These are phyloP conservation scores for Pilaira anomala DNA, from an alignment of 192 early-diverging fungal species.

Conservation along the genomic window DNA sequence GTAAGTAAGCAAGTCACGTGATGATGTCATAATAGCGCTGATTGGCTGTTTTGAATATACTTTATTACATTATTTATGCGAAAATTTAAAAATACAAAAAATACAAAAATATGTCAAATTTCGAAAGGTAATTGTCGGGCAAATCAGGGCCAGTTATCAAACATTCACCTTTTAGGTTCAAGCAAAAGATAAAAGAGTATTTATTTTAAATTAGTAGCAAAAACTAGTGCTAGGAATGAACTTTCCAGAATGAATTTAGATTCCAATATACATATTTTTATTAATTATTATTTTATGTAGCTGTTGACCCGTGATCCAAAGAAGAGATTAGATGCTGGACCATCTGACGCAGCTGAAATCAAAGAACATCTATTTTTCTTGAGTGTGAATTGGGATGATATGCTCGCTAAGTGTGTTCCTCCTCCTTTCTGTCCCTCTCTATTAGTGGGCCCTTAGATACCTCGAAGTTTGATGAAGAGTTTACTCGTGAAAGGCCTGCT, in stretches of 20 bases:
- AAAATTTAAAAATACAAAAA: background rate
- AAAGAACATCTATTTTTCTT: constrained; percentile 93
- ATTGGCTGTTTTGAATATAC: too few species aligned
- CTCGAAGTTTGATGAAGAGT: constrained; percentile 98
- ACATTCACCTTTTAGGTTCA: too few species aligned
- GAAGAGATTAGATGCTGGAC: constrained; percentile 79
- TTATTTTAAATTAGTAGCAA: too few species aligned
- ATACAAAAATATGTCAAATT: background rate
- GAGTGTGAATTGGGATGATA: constrained; percentile 94
- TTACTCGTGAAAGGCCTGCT: constrained; percentile 91
- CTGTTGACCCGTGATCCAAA: constrained; percentile 86
- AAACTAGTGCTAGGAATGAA: too few species aligned
- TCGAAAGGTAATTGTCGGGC: too few species aligned
- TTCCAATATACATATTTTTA: background rate
- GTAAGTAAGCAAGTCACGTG: background rate
- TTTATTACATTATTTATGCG: too few species aligned
- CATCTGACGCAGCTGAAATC: constrained; percentile 88
- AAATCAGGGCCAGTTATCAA: too few species aligned
- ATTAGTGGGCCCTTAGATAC: constrained; percentile 75
- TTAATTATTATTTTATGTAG: constrained; percentile 32
- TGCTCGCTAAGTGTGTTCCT: constrained; percentile 80
- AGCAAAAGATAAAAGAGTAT: too few species aligned
- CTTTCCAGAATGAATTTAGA: background rate
- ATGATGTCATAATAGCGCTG: constrained; percentile 1
- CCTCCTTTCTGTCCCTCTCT: constrained; percentile 87